Evolutionary conservation across 2,329 filamentous ascomycete species (phyloP).

Genomic region (Verticillium dahliae): DNA sequence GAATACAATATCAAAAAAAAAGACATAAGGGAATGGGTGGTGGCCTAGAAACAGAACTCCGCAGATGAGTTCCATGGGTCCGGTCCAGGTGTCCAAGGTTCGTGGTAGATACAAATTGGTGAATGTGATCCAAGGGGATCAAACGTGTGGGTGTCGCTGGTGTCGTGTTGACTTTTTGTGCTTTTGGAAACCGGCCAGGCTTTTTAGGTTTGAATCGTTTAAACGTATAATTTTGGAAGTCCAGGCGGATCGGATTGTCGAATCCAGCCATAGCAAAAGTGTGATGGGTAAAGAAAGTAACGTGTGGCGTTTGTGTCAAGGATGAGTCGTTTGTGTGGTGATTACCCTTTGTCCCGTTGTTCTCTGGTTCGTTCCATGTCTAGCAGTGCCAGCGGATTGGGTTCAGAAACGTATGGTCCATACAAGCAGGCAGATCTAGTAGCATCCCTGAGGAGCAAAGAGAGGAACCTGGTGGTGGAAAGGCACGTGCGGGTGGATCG

Average conservation of each 20-base stretch:
- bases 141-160: background rate
- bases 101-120: background rate
- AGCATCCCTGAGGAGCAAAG: conserved; percentile 45
- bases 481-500: conserved; percentile 40
- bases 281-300: background rate
- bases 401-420: background rate
- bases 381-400: background rate
- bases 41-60: conserved; percentile 3
- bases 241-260: background rate
- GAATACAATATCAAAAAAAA: background rate
- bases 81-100: background rate
- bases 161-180: background rate
- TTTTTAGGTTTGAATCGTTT: background rate
- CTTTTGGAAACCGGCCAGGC: background rate
- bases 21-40: background rate
- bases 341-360: background rate
- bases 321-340: background rate
- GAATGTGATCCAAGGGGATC: background rate
- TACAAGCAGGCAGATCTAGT: conserved; percentile 24
- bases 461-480: conserved; percentile 48
- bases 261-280: background rate
- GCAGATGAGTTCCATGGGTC: background rate
- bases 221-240: background rate
- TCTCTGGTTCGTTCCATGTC: background rate
- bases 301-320: background rate